Percentiles rank a stretch among this genome's conserved stretches.
These are phyloP conservation scores for Claviceps monticola DNA, from an alignment of 2,329 filamentous ascomycete genomes.

Conservation along the genomic window DNA sequence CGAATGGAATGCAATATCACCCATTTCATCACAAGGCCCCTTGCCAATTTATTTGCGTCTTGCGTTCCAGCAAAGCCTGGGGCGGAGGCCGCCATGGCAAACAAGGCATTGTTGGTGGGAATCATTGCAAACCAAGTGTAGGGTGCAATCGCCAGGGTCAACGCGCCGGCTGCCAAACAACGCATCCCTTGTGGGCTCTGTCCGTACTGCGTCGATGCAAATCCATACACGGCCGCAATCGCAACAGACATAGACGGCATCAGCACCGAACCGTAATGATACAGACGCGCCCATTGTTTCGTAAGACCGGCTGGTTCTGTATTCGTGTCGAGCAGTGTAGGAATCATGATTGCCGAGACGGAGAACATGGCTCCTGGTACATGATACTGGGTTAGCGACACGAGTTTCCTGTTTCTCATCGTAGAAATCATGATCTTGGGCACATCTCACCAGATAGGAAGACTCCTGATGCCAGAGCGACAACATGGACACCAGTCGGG, in stretches of 20 bases:
- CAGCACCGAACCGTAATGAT: constrained; percentile 5
- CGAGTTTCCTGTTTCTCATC: no score
- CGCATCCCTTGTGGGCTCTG: neutral
- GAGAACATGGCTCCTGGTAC: constrained; percentile 5
- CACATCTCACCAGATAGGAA: constrained; percentile 4
- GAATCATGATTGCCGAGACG: constrained; percentile 3
- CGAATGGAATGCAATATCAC: constrained; percentile 2
- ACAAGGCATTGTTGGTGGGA: constrained; percentile 3
- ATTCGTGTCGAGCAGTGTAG: constrained; percentile 4
- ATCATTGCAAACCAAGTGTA: constrained; percentile 3
- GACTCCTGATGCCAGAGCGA: neutral
- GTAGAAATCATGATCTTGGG: no score
- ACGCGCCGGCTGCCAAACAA: neutral
- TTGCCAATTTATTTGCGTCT: neutral
- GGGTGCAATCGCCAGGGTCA: constrained; percentile 3
- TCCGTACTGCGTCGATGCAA: neutral
- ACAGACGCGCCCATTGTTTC: constrained; percentile 4
- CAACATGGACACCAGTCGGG: no score
- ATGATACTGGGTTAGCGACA: neutral
- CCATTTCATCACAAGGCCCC: constrained; percentile 3
- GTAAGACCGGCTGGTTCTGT: neutral
- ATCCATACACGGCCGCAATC: neutral
- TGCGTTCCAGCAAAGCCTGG: neutral
- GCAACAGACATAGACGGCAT: constrained; percentile 2
- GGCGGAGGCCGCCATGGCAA: neutral